A percentile compares a stretch with the other conserved stretches of the same genome.
Evolutionary conservation across 345 rosid species (phyloP).

Genomic region (Salix viminalis): DNA sequence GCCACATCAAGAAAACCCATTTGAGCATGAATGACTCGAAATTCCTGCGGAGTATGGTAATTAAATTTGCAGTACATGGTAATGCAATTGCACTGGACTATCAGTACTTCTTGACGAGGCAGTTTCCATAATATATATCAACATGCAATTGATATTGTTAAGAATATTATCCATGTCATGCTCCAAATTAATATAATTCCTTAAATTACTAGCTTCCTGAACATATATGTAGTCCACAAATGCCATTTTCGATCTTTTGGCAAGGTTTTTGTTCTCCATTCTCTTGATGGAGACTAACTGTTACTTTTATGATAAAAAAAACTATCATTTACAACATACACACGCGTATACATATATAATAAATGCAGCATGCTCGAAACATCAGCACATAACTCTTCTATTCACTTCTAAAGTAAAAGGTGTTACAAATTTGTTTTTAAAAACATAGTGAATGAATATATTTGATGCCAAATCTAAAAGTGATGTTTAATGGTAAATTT

Average conservation of each 20-base stretch:
- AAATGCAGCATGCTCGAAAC: too few species aligned
- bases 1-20: constrained; percentile 4
- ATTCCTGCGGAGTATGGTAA: background rate
- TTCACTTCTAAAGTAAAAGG: too few species aligned
- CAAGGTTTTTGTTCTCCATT: background rate
- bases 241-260: background rate
- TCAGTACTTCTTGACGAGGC: background rate
- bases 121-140: background rate
- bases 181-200: background rate
- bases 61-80: background rate
- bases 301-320: too few species aligned
- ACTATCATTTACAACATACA: background rate
- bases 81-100: background rate
- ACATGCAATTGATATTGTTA: background rate
- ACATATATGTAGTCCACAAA: background rate
- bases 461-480: too few species aligned
- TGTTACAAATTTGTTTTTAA: too few species aligned
- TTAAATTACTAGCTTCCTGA: background rate
- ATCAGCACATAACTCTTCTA: too few species aligned
- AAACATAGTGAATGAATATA: too few species aligned
- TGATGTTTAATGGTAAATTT: too few species aligned
- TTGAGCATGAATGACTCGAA: background rate
- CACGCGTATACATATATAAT: background rate
- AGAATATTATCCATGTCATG: background rate
- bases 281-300: background rate